Base-by-base conservation (phyloP, 2,329 filamentous ascomycete genomes). In the Mycogone perniciosa region DNA sequence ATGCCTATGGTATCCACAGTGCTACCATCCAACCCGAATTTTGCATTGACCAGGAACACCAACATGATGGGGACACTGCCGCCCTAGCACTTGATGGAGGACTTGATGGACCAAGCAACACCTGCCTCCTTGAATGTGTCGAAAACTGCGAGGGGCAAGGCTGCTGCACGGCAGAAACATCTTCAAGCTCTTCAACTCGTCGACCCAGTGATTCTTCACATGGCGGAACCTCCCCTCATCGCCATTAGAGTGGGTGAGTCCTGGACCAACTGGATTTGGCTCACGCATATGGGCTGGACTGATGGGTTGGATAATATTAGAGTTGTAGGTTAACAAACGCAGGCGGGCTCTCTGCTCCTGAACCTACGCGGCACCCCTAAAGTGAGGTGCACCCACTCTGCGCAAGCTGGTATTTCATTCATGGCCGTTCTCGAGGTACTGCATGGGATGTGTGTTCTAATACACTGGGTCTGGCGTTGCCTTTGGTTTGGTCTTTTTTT, bases 11-110 rank as follows among this genome's bases (percentile, higher is more conserved):
- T 50, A 97, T 99, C 57, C 93, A 99, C 73, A 95, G 88, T 35
- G 92, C 90, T 34, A 99, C 93, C 9, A 97, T 99, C 60, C 93
- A 99, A 69, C 93, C 93, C 5, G 93, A 99, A 68, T 99, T 85
- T 59, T 83, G 80, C 56, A 67, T 81, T 29, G 80, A 81, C 57
- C 62, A 70, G 38, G 66, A 68, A 46, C 76, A 74, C 56, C 64
- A 62, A 50, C 70, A 71, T 37, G 59, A 64, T 10, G 65, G 68
- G 3, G 67, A 71, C 46, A 64, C 64, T 31, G 62, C 65, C 6
- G 64, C 62, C 26, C 59, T 70, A 33, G 53, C 63, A 5, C 57
- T 71, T 31, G 69, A 75, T 50, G 71, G 70, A 7, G 50, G 56
- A 38, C 48, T 55, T 45, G 64, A 67, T 54, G 52, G 56, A 39